Evolutionary conservation across 2,329 filamentous ascomycete species (phyloP), one percentile per base, ranked within the genome.

Genomic region (Fusarium sublunatum): DNA sequence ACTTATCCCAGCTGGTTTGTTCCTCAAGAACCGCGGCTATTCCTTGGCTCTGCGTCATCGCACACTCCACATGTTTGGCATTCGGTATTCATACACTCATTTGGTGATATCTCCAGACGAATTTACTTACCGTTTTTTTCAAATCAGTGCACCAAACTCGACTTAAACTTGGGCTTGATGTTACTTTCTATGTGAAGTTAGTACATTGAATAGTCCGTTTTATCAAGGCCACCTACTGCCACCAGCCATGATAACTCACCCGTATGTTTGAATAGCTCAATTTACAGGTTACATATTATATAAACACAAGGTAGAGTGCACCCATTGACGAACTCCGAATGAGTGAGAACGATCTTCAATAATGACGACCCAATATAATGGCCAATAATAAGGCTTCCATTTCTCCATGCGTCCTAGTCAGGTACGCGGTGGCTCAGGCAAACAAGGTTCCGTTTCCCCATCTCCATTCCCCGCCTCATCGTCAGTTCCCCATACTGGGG

Each of bases 21-120:
- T 42, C 32, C 22, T 49, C 28, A 44, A 42, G 53, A 50, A 54
- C 67, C 68, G 65, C 56, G 68, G 68, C 50, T 70, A 70, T 65
- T 56, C 49, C 57, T 63, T 24, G 11, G 32, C 40, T 29, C 41
- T 54, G 52, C 54, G 61, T 63, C 61, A 59, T 57, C 38, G 41
- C 31, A 36, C 47, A 49, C 38, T 38, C 43, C 51, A 51, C 34
- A 19, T 29, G 22, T 34, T 31, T 11, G 7, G 31, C 13, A 35
- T 3, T 31, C 29, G 12, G 29, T 31, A 11, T 12, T 12, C 5
- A 31, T 10, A 3, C 12, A 10, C 29, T 29, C 3, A 6, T 31
- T 12, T 31, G 19, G 19, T 19, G 19, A 19, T 19, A 19, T 19
- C 19, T 19, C 19, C 19, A 19, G 19, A 19, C 19, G 19, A 19